These are phyloP conservation scores for Nyssa sinensis DNA, from an alignment of 148 eudicot species.

Conservation along the genomic window DNA sequence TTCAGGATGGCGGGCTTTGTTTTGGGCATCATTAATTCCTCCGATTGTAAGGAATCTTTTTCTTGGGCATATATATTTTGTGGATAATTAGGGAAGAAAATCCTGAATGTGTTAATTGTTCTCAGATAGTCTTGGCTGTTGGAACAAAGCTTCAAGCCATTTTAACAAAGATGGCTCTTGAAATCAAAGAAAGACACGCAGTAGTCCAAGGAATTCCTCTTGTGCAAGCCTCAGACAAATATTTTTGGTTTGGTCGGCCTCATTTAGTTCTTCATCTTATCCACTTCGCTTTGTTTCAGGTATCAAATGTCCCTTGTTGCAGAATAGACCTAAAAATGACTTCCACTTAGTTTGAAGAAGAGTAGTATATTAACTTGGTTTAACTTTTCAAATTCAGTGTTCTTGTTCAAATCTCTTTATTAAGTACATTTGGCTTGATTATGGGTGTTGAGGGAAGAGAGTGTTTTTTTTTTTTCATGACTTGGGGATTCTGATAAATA, in stretches of 20 bases:
- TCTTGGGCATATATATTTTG: too few relatives aligned
- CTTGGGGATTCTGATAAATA: too few relatives aligned
- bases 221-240: constrained; percentile 79
- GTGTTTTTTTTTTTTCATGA: too few relatives aligned
- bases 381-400: neutral
- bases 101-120: constrained; percentile 7
- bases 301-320: constrained; percentile 16
- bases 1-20: constrained; percentile 72
- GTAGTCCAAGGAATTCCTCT: constrained; percentile 93
- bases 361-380: neutral
- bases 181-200: constrained; percentile 78
- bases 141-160: constrained; percentile 93
- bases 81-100: neutral
- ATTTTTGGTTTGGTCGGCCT: constrained; percentile 87
- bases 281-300: constrained; percentile 87
- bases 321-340: neutral
- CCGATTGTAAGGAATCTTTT: constrained; percentile 50
- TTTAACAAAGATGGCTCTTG: constrained; percentile 77
- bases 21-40: constrained; percentile 79
- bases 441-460: neutral
- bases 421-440: too few relatives aligned
- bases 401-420: neutral
- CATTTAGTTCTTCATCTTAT: constrained; percentile 72
- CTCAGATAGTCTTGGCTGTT: constrained; percentile 78
- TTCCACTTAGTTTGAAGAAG: neutral